Conservation (phyloP, 768 basidiomycete species). For the Leucocoprinus sp. region DNA sequence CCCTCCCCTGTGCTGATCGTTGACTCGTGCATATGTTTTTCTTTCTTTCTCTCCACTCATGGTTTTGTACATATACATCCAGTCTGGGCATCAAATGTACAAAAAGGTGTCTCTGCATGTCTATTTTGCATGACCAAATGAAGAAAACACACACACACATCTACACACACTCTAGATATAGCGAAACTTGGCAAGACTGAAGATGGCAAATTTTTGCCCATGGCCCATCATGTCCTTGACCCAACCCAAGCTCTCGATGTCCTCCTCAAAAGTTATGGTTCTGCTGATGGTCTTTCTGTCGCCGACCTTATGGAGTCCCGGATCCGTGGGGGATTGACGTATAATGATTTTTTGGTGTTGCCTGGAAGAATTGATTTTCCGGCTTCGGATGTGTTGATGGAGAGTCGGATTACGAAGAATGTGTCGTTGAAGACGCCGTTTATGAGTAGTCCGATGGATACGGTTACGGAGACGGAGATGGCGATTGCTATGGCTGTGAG, state of each 20-base stretch:
- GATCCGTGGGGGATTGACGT: conserved; percentile 87
- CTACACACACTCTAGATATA: conserved; percentile 11
- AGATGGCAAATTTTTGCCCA: conserved; percentile 20
- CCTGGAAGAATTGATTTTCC: conserved; percentile 96
- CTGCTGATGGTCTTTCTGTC: conserved; percentile 77
- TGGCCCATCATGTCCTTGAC: conserved; percentile 40
- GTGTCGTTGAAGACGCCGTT: conserved; percentile 92
- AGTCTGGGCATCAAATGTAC: too few species aligned
- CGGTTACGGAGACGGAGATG: conserved; percentile 94
- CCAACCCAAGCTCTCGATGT: conserved; percentile 66
- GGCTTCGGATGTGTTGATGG: conserved; percentile 69
- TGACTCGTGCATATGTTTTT: background rate
- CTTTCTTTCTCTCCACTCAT: conserved; percentile 2
- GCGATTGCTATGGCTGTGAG: conserved; percentile 87
- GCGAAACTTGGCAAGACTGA: conserved; percentile 16
- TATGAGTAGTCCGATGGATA: conserved; percentile 98
- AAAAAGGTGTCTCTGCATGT: too few species aligned
- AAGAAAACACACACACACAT: too few species aligned
- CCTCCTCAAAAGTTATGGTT: conserved; percentile 63
- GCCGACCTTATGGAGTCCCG: conserved; percentile 82
- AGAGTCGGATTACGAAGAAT: conserved; percentile 85
- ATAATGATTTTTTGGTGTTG: conserved; percentile 93
- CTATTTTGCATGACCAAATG: too few species aligned
- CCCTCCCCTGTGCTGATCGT: background rate
- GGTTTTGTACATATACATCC: background rate